phyloP scores from a whole-genome alignment of 805 yeast genomes.

The Kluyveromyces lactis region DNA sequence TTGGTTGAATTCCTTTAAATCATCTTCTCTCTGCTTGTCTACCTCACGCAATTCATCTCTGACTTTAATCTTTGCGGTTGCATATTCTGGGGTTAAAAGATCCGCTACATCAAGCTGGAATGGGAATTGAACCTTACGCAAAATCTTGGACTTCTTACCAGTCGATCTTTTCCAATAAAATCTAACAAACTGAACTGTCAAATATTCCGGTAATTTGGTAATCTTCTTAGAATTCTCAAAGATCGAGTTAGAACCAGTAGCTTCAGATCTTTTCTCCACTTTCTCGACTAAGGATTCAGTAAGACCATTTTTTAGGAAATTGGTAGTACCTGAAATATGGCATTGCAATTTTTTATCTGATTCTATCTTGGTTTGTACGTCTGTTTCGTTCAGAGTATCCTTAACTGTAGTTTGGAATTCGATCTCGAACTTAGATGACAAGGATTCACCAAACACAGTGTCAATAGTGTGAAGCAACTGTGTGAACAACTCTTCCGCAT shows the following conservation, averaged over 20 bases:
- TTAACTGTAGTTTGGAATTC: slow-evolving; percentile 54
- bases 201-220: slow-evolving; percentile 73
- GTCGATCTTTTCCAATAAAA: slow-evolving; percentile 95
- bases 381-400: slow-evolving; percentile 49
- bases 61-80: slow-evolving; percentile 52
- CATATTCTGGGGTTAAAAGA: slow-evolving; percentile 71
- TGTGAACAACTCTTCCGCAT: slow-evolving; percentile 94
- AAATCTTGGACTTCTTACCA: slow-evolving; percentile 81
- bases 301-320: slow-evolving; percentile 82
- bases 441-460: slow-evolving; percentile 36
- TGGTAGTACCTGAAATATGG: slow-evolving; percentile 79
- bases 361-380: slow-evolving; percentile 26
- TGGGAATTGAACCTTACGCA: slow-evolving; percentile 92
- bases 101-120: slow-evolving; percentile 85
- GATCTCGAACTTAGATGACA: slow-evolving; percentile 54
- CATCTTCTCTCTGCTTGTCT: slow-evolving; percentile 66
- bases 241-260: slow-evolving; percentile 59
- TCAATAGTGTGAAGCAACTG: slow-evolving; percentile 55
- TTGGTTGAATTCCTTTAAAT: slow-evolving; percentile 48
- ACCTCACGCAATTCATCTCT: slow-evolving; percentile 73
- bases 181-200: slow-evolving; percentile 88
- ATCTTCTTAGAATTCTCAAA: slow-evolving; percentile 55
- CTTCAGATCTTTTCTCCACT: slow-evolving; percentile 68
- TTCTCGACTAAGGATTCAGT: slow-evolving; percentile 64
- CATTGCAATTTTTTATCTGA: slow-evolving; percentile 68